A percentile compares a stretch with the other conserved stretches of the same genome.
These are phyloP conservation scores for Cairneyella variabilis DNA, from an alignment of 495 filamentous ascomycete species.

Conservation along the genomic window DNA sequence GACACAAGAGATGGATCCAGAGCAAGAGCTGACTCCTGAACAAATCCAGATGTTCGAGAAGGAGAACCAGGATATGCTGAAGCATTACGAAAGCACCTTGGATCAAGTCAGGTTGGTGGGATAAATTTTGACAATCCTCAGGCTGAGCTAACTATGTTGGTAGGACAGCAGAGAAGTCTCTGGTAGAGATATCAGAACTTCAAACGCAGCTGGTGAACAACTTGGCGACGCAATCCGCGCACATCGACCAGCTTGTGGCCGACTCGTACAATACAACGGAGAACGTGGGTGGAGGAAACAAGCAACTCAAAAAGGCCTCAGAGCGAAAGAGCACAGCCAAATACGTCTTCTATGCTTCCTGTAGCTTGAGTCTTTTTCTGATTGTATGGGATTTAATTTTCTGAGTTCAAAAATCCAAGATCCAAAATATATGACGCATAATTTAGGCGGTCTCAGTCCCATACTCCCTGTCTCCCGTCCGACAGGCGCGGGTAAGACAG, in stretches of 20 bases:
- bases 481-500: too few species aligned
- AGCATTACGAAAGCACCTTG: slow-evolving; percentile 85
- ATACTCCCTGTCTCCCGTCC: too few species aligned
- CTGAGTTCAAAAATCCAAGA: slow-evolving; percentile 36
- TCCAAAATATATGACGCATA: slow-evolving; percentile 38
- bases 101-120: slow-evolving; percentile 81
- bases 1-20: slow-evolving; percentile 42
- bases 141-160: slow-evolving; percentile 1
- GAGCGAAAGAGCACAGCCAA: slow-evolving; percentile 79
- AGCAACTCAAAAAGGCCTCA: slow-evolving; percentile 80
- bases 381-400: slow-evolving; percentile 94
- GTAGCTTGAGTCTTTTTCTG: slow-evolving; percentile 73
- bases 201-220: slow-evolving; percentile 85
- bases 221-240: slow-evolving; percentile 75
- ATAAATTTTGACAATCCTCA: not conserved
- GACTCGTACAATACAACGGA: slow-evolving; percentile 77
- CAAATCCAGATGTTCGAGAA: slow-evolving; percentile 90
- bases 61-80: slow-evolving; percentile 89
- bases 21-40: slow-evolving; percentile 67
- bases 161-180: slow-evolving; percentile 84
- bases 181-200: slow-evolving; percentile 88
- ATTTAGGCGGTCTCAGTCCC: too few species aligned
- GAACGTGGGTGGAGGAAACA: slow-evolving; percentile 86
- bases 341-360: slow-evolving; percentile 84
- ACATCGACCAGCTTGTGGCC: slow-evolving; percentile 82